Base-by-base conservation (phyloP, 2,329 filamentous ascomycete genomes). In the Cladophialophora immunda region DNA sequence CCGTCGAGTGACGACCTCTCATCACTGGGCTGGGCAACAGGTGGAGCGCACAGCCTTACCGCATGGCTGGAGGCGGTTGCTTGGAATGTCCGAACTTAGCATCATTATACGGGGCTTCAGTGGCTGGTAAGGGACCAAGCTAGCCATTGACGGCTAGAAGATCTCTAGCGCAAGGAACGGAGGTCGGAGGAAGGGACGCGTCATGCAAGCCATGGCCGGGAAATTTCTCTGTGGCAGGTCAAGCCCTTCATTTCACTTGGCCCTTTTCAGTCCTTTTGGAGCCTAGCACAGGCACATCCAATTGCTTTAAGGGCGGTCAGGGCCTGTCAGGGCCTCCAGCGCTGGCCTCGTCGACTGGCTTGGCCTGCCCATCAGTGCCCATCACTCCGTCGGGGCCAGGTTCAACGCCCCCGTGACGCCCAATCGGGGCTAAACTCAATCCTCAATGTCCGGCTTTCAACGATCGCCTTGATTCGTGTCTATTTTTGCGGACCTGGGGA, bases 401-500 rank as follows among this genome's bases (percentile, higher is more conserved):
- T 3, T n/a, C 15, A 7, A 34, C 3, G 32, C 32, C 32, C 32
- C 32, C n/a, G 25, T 29, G 15, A 19, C 4, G 38, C 32, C 65
- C 36, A 52, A 64, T 64, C 56, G 57, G 55, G 60, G 55, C 56
- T 36, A 58, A 55, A 50, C 45, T 50, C 45, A 50, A 50, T 50
- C 9, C 19, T 25, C 19, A 25, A 6, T 22, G 45, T 36, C 29
- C 25, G 61, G 11, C 29, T 32, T 55, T n/a, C 6, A 15, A 41
- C 38, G 27, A 32, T 29, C 2, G 22, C 45, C 58, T 22, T 60
- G 50, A 67, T 63, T 67, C 50, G 65, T 60, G 53, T 61, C 65
- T 67, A 67, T 67, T 67, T 67, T 67, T 64, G 65, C 41, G 56
- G 56, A 67, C 56, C 65, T 64, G 65, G 65, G 65, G 65, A 64